Conservation (phyloP, 1,139 yeast genomes). For the Candida pseudoviswanathii region DNA sequence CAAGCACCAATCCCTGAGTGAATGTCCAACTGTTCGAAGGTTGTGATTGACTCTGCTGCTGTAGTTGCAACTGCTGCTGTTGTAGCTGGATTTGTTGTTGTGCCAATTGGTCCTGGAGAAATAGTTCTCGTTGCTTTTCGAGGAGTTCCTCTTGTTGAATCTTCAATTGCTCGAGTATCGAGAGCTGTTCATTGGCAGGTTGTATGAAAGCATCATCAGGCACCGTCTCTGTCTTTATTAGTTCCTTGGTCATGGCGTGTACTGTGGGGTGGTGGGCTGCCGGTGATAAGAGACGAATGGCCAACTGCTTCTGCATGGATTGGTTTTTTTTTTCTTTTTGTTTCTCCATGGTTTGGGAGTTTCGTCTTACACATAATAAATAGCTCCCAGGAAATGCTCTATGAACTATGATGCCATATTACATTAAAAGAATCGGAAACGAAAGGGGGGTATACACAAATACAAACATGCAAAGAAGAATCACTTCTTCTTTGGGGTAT, state of each 20-base stretch:
- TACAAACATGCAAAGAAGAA: not conserved
- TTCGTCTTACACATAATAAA: no score
- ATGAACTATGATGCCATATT: not conserved
- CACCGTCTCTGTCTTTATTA: slow-evolving; percentile 7
- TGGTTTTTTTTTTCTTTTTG: slow-evolving; percentile 1
- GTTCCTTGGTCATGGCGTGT: slow-evolving; percentile 8
- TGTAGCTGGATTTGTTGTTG: slow-evolving; percentile 8
- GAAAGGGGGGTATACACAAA: not conserved
- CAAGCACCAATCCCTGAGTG: slow-evolving; percentile 75
- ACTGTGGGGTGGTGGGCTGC: not conserved
- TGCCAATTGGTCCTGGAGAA: slow-evolving; percentile 19
- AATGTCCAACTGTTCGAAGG: slow-evolving; percentile 55
- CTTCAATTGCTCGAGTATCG: slow-evolving; percentile 27
- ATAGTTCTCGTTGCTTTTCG: slow-evolving; percentile 31
- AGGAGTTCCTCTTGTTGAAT: slow-evolving; percentile 36
- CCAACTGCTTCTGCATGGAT: not conserved
- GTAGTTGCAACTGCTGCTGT: slow-evolving; percentile 14
- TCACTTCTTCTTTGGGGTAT: slow-evolving; percentile 9
- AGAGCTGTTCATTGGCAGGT: not conserved
- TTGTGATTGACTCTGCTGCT: slow-evolving; percentile 7
- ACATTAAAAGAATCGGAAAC: not conserved
- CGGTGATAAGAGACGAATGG: not conserved
- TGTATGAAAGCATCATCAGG: not conserved
- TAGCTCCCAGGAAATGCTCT: not conserved
- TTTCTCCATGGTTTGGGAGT: not conserved